These are phyloP conservation scores for Styphnolobium japonicum DNA, from an alignment of 306 rosid species.

Conservation along the genomic window DNA sequence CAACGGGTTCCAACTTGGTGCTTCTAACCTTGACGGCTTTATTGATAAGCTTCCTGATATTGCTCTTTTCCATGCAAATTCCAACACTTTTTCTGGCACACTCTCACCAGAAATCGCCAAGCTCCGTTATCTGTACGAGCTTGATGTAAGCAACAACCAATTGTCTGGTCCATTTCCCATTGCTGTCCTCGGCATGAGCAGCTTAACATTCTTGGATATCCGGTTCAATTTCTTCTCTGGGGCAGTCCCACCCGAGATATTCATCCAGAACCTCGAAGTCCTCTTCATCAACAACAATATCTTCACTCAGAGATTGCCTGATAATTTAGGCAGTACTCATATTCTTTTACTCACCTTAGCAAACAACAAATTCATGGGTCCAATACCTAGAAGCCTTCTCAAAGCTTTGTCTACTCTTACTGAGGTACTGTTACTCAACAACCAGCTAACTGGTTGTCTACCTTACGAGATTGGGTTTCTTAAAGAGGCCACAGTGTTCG, in stretches of 20 bases:
- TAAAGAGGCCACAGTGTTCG: conserved; percentile 60
- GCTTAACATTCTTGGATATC: conserved; percentile 63
- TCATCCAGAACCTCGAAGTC: conserved; percentile 59
- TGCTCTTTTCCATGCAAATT: conserved; percentile 88
- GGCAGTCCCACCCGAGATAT: conserved; percentile 69
- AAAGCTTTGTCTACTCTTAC: conserved; percentile 52
- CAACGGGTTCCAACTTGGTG: conserved; percentile 71
- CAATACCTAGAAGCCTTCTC: conserved; percentile 64
- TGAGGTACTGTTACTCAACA: conserved; percentile 62
- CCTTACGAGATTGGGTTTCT: conserved; percentile 75
- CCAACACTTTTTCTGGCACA: conserved; percentile 73
- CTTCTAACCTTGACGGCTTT: conserved; percentile 76
- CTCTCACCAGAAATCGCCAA: conserved; percentile 53
- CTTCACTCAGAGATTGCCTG: conserved; percentile 61
- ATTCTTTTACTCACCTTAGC: conserved; percentile 70
- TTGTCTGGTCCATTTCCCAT: conserved; percentile 79
- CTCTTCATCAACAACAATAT: conserved; percentile 84
- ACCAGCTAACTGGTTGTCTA: conserved; percentile 74
- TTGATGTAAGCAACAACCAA: conserved; percentile 78
- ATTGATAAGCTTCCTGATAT: conserved; percentile 76
- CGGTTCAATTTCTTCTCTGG: conserved; percentile 81
- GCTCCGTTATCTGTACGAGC: conserved; percentile 72
- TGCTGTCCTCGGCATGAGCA: conserved; percentile 53
- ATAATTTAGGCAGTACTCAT: conserved; percentile 52
- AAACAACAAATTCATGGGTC: conserved; percentile 75